Conservation (phyloP, 2,329 filamentous ascomycete species). For the Diaporthe ilicicola region DNA sequence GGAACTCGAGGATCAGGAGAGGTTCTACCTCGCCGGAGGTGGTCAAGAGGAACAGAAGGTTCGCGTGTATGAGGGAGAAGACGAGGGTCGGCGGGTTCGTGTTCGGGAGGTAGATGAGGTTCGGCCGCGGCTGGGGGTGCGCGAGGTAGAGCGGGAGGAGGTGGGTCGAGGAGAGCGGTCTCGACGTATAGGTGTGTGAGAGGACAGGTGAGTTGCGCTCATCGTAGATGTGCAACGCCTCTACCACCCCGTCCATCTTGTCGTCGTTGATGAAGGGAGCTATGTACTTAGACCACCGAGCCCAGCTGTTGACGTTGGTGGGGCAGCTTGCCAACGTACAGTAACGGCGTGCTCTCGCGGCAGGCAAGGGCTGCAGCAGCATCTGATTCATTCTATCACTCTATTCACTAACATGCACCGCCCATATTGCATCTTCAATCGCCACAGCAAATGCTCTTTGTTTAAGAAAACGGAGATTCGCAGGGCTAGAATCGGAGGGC, state of each 20-base stretch:
- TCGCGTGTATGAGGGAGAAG: conserved; percentile 87
- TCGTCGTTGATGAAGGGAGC: background rate
- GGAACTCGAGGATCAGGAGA: conserved; percentile 89
- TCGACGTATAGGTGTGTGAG: conserved; percentile 86
- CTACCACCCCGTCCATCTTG: conserved; percentile 83
- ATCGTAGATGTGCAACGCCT: conserved; percentile 97
- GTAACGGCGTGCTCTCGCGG: background rate
- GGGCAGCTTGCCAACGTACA: conserved; percentile 1
- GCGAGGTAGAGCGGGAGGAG: conserved; percentile 89
- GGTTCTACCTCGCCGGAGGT: conserved; percentile 89
- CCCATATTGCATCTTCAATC: too few relatives aligned
- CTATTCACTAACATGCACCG: too few relatives aligned
- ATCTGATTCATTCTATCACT: too few relatives aligned
- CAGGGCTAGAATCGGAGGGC: too few relatives aligned
- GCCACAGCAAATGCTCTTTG: too few relatives aligned
- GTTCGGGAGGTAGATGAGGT: conserved; percentile 84
- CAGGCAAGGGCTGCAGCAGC: conserved; percentile 30
- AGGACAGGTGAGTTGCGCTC: conserved; percentile 90
- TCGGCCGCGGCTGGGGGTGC: conserved; percentile 82
- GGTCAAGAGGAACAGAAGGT: conserved; percentile 85
- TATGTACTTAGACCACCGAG: background rate
- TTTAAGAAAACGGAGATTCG: too few relatives aligned
- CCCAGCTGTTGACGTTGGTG: conserved; percentile 1
- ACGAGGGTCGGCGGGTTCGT: conserved; percentile 86
- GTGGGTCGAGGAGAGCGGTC: conserved; percentile 78